Conservation (phyloP, 2,329 filamentous ascomycete species). For the Exophiala bonariae region DNA sequence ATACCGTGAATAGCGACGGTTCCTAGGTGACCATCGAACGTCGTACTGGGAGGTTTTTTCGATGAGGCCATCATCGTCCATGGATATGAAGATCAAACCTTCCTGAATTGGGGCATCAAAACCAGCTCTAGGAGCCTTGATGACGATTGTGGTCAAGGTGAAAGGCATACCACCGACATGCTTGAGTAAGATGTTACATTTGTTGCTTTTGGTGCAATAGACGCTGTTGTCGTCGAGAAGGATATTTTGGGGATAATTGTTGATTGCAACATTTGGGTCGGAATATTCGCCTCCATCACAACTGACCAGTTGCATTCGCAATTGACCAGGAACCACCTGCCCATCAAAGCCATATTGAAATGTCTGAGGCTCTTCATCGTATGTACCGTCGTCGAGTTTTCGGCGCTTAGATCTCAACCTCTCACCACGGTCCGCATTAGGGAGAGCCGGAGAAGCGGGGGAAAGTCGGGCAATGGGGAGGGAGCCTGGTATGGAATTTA, state of each 20-base stretch:
- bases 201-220: slow-evolving; percentile 85
- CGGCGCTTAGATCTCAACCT: slow-evolving; percentile 64
- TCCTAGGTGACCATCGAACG: slow-evolving; percentile 60
- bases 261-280: slow-evolving; percentile 55
- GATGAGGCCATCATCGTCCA: slow-evolving; percentile 76
- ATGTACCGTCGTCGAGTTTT: slow-evolving; percentile 66
- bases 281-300: slow-evolving; percentile 77
- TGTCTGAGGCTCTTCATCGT: slow-evolving; percentile 46
- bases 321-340: slow-evolving; percentile 77
- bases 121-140: slow-evolving; percentile 77
- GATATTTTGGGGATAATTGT: slow-evolving; percentile 75
- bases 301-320: slow-evolving; percentile 85
- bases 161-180: slow-evolving; percentile 82
- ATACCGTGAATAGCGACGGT: slow-evolving; percentile 31
- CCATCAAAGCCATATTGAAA: slow-evolving; percentile 85
- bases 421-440: slow-evolving; percentile 27
- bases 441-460: slow-evolving; percentile 5
- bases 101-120: slow-evolving; percentile 87
- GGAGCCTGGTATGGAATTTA: slow-evolving; percentile 18
- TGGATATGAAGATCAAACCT: slow-evolving; percentile 88
- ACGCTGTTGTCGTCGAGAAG: slow-evolving; percentile 79
- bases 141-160: slow-evolving; percentile 78
- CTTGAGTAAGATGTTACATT: slow-evolving; percentile 81
- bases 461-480: slow-evolving; percentile 11
- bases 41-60: slow-evolving; percentile 73